These are phyloP conservation scores for Dichomitus squalens DNA, from an alignment of 1,284 basidiomycete species.

Conservation along the genomic window DNA sequence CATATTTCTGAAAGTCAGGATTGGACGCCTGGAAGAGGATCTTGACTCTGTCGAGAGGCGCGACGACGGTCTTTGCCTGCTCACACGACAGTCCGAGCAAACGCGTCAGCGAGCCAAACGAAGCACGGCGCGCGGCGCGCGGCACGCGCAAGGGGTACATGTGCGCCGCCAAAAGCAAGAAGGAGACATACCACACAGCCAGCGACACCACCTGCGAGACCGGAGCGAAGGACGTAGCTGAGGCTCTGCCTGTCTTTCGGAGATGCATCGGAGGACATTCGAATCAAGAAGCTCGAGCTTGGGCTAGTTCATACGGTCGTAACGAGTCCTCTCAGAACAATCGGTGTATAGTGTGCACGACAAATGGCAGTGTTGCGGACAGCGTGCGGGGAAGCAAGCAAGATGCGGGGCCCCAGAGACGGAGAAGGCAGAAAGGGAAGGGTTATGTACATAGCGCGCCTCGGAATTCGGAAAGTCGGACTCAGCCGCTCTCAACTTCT, in stretches of 20 bases:
- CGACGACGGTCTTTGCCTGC: slow-evolving; percentile 95
- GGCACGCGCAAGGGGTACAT: not conserved
- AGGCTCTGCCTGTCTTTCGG: slow-evolving; percentile 61
- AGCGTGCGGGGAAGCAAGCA: not conserved
- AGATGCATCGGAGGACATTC: slow-evolving; percentile 64
- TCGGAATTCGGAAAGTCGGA: not conserved
- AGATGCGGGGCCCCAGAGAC: slow-evolving; percentile 1
- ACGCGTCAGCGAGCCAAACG: not conserved
- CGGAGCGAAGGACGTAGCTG: slow-evolving; percentile 79
- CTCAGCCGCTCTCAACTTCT: not conserved
- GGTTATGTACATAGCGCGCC: too few species aligned
- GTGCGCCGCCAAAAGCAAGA: not conserved
- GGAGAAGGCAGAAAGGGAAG: not conserved
- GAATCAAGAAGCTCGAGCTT: slow-evolving; percentile 23
- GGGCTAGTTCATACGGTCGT: not conserved
- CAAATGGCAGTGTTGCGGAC: too few species aligned
- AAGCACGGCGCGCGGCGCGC: not conserved
- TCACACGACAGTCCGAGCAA: not conserved
- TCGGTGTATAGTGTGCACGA: too few species aligned
- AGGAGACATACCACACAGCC: slow-evolving; percentile 82
- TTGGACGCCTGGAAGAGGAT: slow-evolving; percentile 99
- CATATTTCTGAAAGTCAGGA: slow-evolving; percentile 92
- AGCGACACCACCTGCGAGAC: slow-evolving; percentile 90
- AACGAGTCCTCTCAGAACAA: not conserved
- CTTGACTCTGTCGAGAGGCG: slow-evolving; percentile 97